Percentiles rank a stretch among this genome's conserved stretches.
phyloP scores from a whole-genome alignment of 345 rosid genomes.

The Eucalyptus camaldulensis region DNA sequence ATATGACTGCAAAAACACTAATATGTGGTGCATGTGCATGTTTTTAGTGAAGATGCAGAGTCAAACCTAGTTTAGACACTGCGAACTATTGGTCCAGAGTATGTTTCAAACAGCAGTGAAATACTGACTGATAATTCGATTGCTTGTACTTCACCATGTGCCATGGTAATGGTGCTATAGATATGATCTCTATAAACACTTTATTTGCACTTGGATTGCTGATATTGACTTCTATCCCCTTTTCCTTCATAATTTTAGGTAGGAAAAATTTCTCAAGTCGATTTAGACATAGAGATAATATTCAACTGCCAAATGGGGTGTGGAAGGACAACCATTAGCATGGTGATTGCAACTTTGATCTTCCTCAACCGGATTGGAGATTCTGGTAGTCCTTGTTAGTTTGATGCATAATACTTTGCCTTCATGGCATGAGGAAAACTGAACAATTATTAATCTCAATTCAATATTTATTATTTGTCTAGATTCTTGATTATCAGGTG shows the following conservation, averaged over 20 bases:
- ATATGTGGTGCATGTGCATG: background rate
- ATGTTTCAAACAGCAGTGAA: background rate
- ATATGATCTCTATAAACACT: background rate
- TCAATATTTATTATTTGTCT: background rate
- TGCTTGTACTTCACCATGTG: background rate
- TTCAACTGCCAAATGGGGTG: conserved; percentile 99
- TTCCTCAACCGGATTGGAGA: conserved; percentile 85
- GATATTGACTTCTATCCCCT: background rate
- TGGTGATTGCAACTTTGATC: background rate
- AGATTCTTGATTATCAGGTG: background rate
- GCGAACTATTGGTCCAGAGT: background rate
- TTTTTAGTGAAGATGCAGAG: background rate
- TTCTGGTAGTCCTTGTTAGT: conserved; percentile 45
- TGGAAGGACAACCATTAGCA: conserved; percentile 22
- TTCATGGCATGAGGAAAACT: background rate
- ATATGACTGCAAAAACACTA: background rate
- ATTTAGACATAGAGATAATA: conserved; percentile 55
- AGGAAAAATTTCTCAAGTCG: conserved; percentile 67
- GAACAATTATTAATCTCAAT: background rate
- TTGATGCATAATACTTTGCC: background rate
- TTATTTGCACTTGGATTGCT: background rate
- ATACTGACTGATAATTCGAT: background rate
- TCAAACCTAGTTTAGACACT: background rate
- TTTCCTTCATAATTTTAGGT: conserved; percentile 38
- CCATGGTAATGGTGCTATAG: background rate